phyloP scores from a whole-genome alignment of 768 basidiomycete species.

The Trametes gibbosa region DNA sequence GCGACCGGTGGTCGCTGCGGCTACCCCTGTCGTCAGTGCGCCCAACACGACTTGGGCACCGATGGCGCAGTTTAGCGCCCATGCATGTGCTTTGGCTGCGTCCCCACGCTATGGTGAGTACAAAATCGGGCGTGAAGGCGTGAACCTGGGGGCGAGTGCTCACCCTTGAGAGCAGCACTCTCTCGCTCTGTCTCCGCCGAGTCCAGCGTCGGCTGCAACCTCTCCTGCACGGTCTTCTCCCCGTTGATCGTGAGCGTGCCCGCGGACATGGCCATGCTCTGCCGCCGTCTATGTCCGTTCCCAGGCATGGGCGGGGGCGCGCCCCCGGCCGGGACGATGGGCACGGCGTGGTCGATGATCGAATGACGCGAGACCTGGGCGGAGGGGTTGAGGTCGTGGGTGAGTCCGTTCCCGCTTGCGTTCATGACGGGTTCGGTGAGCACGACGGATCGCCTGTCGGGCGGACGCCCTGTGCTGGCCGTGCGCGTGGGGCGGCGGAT shows the following conservation, averaged over 20 bases:
- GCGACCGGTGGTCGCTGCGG: constrained; percentile 44
- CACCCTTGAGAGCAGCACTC: constrained; percentile 47
- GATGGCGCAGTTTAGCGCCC: constrained; percentile 49
- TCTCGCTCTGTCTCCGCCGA: constrained; percentile 44
- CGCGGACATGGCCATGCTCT: background rate
- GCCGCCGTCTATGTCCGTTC: background rate
- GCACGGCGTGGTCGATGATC: constrained; percentile 15
- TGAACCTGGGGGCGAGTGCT: background rate
- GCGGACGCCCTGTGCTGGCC: constrained; percentile 3
- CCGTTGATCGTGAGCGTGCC: background rate
- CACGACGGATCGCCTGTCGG: background rate
- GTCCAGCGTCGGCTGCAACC: constrained; percentile 52
- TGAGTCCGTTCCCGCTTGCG: background rate
- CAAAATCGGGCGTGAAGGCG: constrained; percentile 21
- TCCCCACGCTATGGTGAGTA: background rate
- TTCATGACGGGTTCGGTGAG: background rate
- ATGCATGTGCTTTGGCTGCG: constrained; percentile 33
- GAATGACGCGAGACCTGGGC: constrained; percentile 10
- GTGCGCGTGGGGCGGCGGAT: constrained; percentile 7
- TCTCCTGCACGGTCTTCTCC: constrained; percentile 41
- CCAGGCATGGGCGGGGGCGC: background rate
- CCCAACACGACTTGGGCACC: constrained; percentile 62
- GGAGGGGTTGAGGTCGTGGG: background rate
- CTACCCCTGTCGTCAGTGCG: constrained; percentile 63
- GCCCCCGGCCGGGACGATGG: background rate